Conservation (phyloP, 148 eudicot species). For the Rhododendron simsii region DNA sequence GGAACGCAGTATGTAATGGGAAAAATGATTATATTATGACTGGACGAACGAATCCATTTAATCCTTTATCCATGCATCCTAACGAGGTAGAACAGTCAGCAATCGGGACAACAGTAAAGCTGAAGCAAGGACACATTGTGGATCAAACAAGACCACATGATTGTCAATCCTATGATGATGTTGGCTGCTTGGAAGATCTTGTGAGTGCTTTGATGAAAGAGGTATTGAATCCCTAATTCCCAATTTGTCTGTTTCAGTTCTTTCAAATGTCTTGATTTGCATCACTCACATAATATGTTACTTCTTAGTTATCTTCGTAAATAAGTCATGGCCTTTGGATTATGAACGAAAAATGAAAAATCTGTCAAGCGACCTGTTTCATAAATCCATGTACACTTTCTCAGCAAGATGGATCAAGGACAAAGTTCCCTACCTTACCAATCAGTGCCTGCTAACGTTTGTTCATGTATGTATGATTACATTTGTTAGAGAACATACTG, state of each 20-base stretch:
- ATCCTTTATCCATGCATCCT: constrained; percentile 23
- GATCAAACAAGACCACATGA: constrained; percentile 22
- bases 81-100: constrained; percentile 22
- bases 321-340: neutral
- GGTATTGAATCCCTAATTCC: constrained; percentile 18
- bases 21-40: constrained; percentile 19
- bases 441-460: neutral
- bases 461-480: neutral
- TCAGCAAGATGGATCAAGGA: neutral
- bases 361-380: neutral
- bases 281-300: neutral
- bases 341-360: neutral
- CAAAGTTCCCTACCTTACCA: neutral
- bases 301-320: neutral
- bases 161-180: constrained; percentile 20
- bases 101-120: constrained; percentile 15
- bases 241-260: neutral
- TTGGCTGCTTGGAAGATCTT: constrained; percentile 59
- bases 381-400: neutral
- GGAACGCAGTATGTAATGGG: neutral
- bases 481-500: neutral
- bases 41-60: constrained; percentile 24
- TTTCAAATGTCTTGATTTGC: neutral
- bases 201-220: constrained; percentile 40
- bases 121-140: constrained; percentile 28